Conservation (phyloP, 176 grass and related monocot species). For the Lolium perenne region DNA sequence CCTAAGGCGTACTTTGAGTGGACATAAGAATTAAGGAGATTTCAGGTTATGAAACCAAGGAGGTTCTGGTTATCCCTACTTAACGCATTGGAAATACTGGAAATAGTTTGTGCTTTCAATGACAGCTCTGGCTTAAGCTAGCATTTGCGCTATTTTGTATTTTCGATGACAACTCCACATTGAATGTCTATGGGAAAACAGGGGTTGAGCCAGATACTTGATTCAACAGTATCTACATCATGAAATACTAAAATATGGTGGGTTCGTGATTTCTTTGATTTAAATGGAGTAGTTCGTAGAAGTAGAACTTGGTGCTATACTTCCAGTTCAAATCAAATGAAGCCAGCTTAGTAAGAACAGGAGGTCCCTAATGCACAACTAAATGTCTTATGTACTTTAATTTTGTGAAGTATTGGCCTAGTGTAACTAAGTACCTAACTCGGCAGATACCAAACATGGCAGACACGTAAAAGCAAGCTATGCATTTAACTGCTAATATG, state of each 20-base stretch:
- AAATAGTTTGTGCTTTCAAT: neutral
- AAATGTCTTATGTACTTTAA: neutral
- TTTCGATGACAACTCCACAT: constrained; percentile 21
- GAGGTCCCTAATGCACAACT: neutral
- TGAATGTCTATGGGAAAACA: neutral
- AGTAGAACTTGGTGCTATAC: constrained; percentile 7
- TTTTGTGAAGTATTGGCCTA: neutral
- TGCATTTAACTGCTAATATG: neutral
- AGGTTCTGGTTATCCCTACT: neutral
- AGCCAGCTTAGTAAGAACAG: neutral
- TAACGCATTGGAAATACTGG: neutral
- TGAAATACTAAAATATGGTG: constrained; percentile 9
- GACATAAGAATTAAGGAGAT: neutral
- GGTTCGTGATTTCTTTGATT: neutral
- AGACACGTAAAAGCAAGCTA: constrained; percentile 18
- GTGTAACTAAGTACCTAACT: neutral
- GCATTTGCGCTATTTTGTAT: neutral
- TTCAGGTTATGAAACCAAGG: constrained; percentile 10
- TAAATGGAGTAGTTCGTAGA: constrained; percentile 11
- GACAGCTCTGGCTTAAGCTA: too few species aligned
- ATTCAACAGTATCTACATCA: neutral
- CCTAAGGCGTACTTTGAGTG: neutral
- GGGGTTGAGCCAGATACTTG: neutral
- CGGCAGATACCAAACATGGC: neutral
- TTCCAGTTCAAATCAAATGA: neutral